Conservation (phyloP, 805 yeast species). For the Kurtzmaniella cleridarum region DNA sequence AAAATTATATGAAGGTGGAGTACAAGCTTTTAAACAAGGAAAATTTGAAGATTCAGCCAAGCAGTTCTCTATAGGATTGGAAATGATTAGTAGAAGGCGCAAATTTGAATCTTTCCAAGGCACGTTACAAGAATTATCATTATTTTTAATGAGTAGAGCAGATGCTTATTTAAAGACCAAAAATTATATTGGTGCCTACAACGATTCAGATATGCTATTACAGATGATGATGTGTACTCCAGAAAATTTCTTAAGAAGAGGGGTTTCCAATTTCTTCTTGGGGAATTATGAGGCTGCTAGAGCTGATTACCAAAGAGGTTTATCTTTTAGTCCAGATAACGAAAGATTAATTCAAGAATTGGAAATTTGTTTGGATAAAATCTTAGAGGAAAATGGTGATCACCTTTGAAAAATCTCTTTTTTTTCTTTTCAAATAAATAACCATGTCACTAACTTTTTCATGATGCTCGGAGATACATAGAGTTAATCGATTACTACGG, state of each 20-base stretch:
- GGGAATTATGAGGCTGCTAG: constrained; percentile 60
- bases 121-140: constrained; percentile 61
- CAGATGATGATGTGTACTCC: constrained; percentile 56
- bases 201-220: constrained; percentile 63
- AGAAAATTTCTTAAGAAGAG: constrained; percentile 68
- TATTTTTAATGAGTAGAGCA: constrained; percentile 63
- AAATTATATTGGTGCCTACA: constrained; percentile 53
- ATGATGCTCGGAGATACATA: constrained; percentile 2
- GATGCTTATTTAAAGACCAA: constrained; percentile 59
- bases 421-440: no score
- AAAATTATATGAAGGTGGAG: constrained; percentile 58
- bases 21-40: constrained; percentile 48
- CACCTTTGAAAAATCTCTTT: constrained; percentile 17
- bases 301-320: constrained; percentile 67
- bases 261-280: constrained; percentile 56
- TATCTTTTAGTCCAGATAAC: constrained; percentile 56
- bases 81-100: constrained; percentile 60
- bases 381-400: constrained; percentile 59
- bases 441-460: background rate
- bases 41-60: constrained; percentile 58
- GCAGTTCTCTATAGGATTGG: constrained; percentile 61
- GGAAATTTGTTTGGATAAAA: constrained; percentile 40
- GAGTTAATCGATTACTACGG: background rate
- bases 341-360: constrained; percentile 45
- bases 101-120: constrained; percentile 72